Percentiles rank a stretch among this genome's conserved stretches.
phyloP scores from a whole-genome alignment of 805 yeast species.

The Scheffersomyces lignosus region DNA sequence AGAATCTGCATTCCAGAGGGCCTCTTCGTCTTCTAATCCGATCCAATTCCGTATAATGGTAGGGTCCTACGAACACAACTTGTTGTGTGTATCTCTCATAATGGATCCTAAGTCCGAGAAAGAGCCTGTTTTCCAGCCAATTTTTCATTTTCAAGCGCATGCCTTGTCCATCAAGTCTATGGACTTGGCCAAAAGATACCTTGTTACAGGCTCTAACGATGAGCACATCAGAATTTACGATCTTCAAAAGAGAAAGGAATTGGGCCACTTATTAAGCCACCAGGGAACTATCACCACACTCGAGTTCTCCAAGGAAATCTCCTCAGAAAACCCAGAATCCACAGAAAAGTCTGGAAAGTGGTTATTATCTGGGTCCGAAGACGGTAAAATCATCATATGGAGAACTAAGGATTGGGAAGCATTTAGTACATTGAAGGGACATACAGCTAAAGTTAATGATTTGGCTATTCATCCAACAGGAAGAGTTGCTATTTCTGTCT shows the following conservation, averaged over 20 bases:
- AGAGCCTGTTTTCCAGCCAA: constrained; percentile 79
- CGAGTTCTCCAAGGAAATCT: constrained; percentile 60
- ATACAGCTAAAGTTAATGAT: constrained; percentile 79
- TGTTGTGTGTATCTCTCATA: constrained; percentile 79
- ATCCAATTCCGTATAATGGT: constrained; percentile 75
- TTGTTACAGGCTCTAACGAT: constrained; percentile 93
- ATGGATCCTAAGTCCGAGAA: constrained; percentile 39
- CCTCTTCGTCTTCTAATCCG: no score
- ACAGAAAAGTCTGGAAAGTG: constrained; percentile 67
- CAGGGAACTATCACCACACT: constrained; percentile 83
- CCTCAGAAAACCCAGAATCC: constrained; percentile 6
- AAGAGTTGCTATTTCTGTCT: constrained; percentile 84
- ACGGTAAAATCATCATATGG: constrained; percentile 89
- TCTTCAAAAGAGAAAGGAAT: constrained; percentile 87
- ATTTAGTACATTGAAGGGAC: constrained; percentile 87
- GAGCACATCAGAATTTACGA: constrained; percentile 95
- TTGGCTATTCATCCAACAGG: constrained; percentile 89
- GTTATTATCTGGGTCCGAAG: constrained; percentile 89
- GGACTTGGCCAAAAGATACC: constrained; percentile 77
- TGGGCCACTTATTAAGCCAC: constrained; percentile 87
- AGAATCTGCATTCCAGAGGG: no score
- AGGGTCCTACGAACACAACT: constrained; percentile 94
- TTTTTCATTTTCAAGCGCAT: constrained; percentile 96
- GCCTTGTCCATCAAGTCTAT: constrained; percentile 82
- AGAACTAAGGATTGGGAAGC: constrained; percentile 96